A percentile compares a stretch with the other conserved stretches of the same genome.
phyloP scores from a whole-genome alignment of 2,329 filamentous ascomycete genomes.

The Monosporascus cannonballus region DNA sequence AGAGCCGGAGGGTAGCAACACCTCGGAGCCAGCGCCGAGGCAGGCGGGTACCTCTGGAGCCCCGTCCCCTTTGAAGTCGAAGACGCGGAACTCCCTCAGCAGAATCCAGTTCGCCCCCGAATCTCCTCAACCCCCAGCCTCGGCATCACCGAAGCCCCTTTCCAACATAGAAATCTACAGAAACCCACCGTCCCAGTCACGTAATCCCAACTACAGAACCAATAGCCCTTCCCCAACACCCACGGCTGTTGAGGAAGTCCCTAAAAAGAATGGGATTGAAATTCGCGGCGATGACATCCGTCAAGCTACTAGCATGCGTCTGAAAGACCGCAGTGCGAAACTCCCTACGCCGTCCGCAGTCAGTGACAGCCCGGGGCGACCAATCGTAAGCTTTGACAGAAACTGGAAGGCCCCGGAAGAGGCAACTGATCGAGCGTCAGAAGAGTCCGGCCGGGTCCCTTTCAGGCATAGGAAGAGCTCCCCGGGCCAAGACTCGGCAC shows the following conservation, averaged over 20 bases:
- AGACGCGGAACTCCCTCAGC: conserved; percentile 60
- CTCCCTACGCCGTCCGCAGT: conserved; percentile 85
- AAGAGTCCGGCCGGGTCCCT: conserved; percentile 32
- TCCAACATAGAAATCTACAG: conserved; percentile 69
- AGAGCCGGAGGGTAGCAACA: conserved; percentile 57
- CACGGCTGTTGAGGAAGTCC: conserved; percentile 35
- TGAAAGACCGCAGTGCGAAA: conserved; percentile 80
- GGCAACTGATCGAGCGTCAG: conserved; percentile 64
- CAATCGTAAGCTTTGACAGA: conserved; percentile 94
- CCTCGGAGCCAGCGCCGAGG: conserved; percentile 22
- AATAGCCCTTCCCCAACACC: conserved; percentile 45
- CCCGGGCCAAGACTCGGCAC: conserved; percentile 23
- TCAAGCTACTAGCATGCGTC: conserved; percentile 80
- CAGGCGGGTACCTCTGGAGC: conserved; percentile 14
- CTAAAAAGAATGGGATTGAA: conserved; percentile 73
- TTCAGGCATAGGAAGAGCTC: conserved; percentile 25
- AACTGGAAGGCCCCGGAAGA: conserved; percentile 71
- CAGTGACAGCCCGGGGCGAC: conserved; percentile 82
- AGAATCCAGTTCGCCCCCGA: conserved; percentile 50
- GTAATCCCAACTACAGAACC: conserved; percentile 71
- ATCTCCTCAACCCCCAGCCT: conserved; percentile 31
- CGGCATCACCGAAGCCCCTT: conserved; percentile 34
- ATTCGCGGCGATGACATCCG: conserved; percentile 83
- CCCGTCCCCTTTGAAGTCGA: conserved; percentile 46
- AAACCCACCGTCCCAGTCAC: conserved; percentile 77